Base-by-base conservation (phyloP, 2,329 filamentous ascomycete species). In the Fusarium heterosporum region DNA sequence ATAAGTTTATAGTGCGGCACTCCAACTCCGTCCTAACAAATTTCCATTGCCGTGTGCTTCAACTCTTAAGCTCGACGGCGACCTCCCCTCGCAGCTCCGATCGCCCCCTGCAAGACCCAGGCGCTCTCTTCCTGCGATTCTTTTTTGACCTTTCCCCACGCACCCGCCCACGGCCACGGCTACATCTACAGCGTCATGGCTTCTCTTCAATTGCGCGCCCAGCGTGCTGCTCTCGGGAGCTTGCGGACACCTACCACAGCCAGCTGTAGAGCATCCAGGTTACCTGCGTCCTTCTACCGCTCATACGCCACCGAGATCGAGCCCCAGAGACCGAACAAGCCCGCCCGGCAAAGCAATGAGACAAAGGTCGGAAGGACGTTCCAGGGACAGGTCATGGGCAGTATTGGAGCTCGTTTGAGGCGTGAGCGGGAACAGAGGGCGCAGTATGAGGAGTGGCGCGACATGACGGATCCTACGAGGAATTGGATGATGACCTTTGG, bases 301-400 rank as follows among this genome's bases (percentile, higher is more conserved):
- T 68, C 60, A 61, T 80, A 78, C 49, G 70, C 73, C 42, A 79
- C 77, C 43, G 76, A 78, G 11, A 68, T 78, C 29, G 77, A 79
- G 61, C 76, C 77, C 12, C 76, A 78, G 64, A 69, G 72, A 39
- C 70, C 75, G 47, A 78, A 74, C 49, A 54, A 72, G 13, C 51
- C 68, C n/a, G 59, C 58, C 16, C 29, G 74, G 17, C 71, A 75
- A 61, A 71, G 75, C 52, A 80, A 79, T 56, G 79, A 81, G 68
- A 68, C 75, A 66, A 80, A 73, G 71, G 72, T 75, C 26, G 79
- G 77, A 16, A 69, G 80, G 45, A 77, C 80, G 5, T 89, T 89
- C 72, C 83, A 85, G 70, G 85, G 85, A 19, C 87, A 89, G 77
- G 81, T 89, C 70, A 85, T 87, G 72, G 84, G 86, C 67, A 87